Percentiles rank a stretch among this genome's conserved stretches.
Conservation (phyloP, 1,284 basidiomycete species). For the Ustilago crameri region DNA sequence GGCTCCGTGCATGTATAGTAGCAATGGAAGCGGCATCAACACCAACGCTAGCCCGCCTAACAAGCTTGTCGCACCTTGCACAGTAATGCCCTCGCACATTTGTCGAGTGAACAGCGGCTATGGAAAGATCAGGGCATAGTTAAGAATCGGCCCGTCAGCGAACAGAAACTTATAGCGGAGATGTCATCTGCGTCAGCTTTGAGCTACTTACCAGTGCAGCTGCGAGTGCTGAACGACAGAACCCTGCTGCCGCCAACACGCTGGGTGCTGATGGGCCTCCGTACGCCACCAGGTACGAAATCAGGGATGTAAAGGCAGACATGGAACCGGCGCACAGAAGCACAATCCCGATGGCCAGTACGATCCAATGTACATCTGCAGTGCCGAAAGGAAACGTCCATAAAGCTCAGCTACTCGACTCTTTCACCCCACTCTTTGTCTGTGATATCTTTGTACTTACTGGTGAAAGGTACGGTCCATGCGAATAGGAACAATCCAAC, state of each 20-base stretch:
- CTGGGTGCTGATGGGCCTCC: conserved; percentile 40
- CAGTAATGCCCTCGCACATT: conserved; percentile 38
- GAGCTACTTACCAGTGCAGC: conserved; percentile 27
- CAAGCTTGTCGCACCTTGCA: conserved; percentile 35
- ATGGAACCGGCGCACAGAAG: conserved; percentile 38
- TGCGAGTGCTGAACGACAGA: conserved; percentile 37
- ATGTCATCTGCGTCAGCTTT: neutral
- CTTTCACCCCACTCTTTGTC: neutral
- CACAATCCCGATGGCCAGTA: conserved; percentile 34
- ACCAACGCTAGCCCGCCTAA: conserved; percentile 32
- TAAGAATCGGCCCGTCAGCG: neutral
- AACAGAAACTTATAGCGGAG: neutral
- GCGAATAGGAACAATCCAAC: conserved; percentile 36
- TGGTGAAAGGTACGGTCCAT: conserved; percentile 34
- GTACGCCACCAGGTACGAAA: conserved; percentile 41
- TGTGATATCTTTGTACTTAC: conserved; percentile 9
- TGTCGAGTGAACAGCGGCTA: conserved; percentile 36
- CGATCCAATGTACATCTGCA: conserved; percentile 41
- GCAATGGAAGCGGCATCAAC: conserved; percentile 35
- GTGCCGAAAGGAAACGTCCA: neutral
- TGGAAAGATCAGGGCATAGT: neutral
- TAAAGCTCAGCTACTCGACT: neutral
- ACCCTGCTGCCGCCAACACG: conserved; percentile 37
- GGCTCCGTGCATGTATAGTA: conserved; percentile 35
- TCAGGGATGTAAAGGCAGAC: conserved; percentile 39